Evolutionary conservation across 805 yeast species (phyloP), one percentile per base, ranked within the genome.

Genomic region (Millerago galiae): DNA sequence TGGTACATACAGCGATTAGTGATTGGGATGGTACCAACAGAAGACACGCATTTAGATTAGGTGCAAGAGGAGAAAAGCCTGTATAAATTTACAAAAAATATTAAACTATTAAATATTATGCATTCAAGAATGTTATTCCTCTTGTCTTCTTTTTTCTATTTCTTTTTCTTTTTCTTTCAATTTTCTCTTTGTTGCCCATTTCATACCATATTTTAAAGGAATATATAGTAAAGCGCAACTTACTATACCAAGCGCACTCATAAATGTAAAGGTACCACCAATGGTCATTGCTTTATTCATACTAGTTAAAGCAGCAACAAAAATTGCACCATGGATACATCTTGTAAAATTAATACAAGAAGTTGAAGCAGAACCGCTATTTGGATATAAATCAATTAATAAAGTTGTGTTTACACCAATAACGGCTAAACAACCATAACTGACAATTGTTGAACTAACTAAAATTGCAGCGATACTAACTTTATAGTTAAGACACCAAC

Each of bases 241-340:
- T 2, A 54, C 17, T 8, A 56, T 18, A 5, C 73, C 67, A 1
- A 81, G 40, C 0, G 70, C 80, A 2, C 81, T 79, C 70, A 85
- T 61, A n/a, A 88, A 67, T 0, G 95, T 80, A 54, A 79, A 86
- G 1, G 85, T 74, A 14, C 95, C 93, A 2, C 96, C 96, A 11
- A 75, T 61, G 0, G 77, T 76, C 75, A 89, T 67, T 0, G 64
- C 46, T 0, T 43, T 42, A 12, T 70, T 66, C 91, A 89, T 83
- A 38, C 63, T 70, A 16, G 77, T 72, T 16, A 86, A 66, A 3
- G 79, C 80, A 1, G 85, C 93, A 16, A 83, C 71, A 34, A 83
- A 79, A 1, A 77, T 70, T 0, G 95, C 95, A 26, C 82, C 81
- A 37, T 77, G 53, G n/a, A 75, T 66, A 56, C 96, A 89, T 51